Percentiles rank a stretch among this genome's conserved stretches.
These are phyloP conservation scores for Teratosphaeria destructans DNA, from an alignment of 2,329 filamentous ascomycete genomes.

Conservation along the genomic window DNA sequence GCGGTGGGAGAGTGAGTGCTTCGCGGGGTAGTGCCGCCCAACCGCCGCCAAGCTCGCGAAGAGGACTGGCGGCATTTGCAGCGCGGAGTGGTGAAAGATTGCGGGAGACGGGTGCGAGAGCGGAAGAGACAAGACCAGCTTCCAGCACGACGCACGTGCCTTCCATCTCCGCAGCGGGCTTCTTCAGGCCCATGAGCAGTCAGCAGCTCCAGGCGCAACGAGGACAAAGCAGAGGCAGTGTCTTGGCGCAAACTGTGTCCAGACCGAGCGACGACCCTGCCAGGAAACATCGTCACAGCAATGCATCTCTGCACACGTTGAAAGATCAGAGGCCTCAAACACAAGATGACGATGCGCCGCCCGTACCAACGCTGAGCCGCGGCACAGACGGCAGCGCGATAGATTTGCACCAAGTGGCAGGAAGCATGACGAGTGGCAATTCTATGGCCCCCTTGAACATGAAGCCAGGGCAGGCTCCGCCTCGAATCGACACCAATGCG, in stretches of 20 bases:
- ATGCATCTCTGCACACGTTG: constrained; percentile 43
- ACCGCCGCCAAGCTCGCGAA: constrained; percentile 11
- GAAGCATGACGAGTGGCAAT: constrained; percentile 57
- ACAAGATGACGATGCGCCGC: constrained; percentile 35
- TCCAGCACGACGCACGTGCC: constrained; percentile 63
- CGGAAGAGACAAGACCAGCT: neutral
- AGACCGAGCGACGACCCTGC: constrained; percentile 13
- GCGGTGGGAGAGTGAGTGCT: constrained; percentile 25
- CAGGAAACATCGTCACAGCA: constrained; percentile 46
- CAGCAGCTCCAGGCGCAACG: constrained; percentile 87
- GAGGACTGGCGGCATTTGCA: constrained; percentile 11
- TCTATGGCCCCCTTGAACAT: constrained; percentile 65
- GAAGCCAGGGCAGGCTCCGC: neutral
- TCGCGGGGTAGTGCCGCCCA: constrained; percentile 4
- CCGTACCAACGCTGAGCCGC: constrained; percentile 54
- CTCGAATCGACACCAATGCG: constrained; percentile 1
- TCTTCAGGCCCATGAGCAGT: constrained; percentile 94
- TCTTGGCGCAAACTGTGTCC: constrained; percentile 9
- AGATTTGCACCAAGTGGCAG: constrained; percentile 25
- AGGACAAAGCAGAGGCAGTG: constrained; percentile 42
- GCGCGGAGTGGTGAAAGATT: constrained; percentile 3
- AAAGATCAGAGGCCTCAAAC: constrained; percentile 24
- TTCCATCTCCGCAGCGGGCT: constrained; percentile 68
- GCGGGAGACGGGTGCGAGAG: neutral
- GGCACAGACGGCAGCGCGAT: constrained; percentile 62